Conservation (phyloP, 805 yeast genomes). For the Pichia paraexigua region DNA sequence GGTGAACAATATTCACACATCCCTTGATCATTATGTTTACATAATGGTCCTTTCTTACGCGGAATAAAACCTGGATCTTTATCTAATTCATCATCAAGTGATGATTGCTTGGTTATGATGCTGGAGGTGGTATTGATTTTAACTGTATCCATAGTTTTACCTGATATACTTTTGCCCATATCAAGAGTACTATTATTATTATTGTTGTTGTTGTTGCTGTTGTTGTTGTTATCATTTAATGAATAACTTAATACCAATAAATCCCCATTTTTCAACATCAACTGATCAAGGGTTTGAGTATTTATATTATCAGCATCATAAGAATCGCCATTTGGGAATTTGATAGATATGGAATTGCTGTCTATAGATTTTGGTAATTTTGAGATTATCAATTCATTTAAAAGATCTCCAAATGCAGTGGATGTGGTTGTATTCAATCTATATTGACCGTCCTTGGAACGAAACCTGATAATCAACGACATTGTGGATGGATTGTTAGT, state of each 20-base stretch:
- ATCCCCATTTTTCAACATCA: conserved; percentile 54
- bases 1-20: conserved; percentile 98
- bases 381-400: conserved; percentile 23
- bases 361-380: conserved; percentile 21
- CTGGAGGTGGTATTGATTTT: background rate
- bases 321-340: background rate
- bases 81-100: conserved; percentile 62
- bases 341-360: background rate
- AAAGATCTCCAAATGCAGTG: conserved; percentile 15
- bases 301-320: background rate
- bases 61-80: conserved; percentile 63
- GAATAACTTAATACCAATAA: conserved; percentile 39
- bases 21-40: conserved; percentile 86
- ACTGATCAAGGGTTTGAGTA: conserved; percentile 26
- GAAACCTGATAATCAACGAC: conserved; percentile 61
- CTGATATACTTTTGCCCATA: conserved; percentile 8
- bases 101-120: conserved; percentile 36
- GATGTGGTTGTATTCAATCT: conserved; percentile 41
- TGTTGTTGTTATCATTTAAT: background rate
- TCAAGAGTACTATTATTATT: conserved; percentile 5
- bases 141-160: conserved; percentile 3
- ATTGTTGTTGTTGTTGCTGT: conserved; percentile 14
- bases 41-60: conserved; percentile 52
- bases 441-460: conserved; percentile 78
- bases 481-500: background rate